A percentile compares a stretch with the other conserved stretches of the same genome.
Evolutionary conservation across 495 filamentous ascomycete species (phyloP).

Genomic region (Aspergillus hancockii): DNA sequence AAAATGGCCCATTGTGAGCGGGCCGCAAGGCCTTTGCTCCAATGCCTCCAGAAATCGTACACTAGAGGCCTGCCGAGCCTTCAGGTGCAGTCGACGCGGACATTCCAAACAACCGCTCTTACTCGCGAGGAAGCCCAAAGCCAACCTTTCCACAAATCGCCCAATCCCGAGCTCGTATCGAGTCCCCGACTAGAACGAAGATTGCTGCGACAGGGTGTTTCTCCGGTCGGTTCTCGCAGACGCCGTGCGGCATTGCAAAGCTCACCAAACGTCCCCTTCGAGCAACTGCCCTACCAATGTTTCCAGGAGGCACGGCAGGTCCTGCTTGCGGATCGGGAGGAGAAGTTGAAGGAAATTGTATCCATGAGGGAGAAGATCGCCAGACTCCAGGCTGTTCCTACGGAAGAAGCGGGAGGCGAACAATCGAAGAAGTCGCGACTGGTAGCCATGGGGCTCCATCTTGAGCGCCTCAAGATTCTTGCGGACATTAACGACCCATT

Average conservation of each 20-base stretch:
- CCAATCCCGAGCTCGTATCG: slow-evolving; percentile 52
- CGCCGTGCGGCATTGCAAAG: slow-evolving; percentile 74
- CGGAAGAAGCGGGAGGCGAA: slow-evolving; percentile 61
- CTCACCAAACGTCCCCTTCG: slow-evolving; percentile 76
- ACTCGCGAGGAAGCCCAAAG: slow-evolving; percentile 41
- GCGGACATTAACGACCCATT: slow-evolving; percentile 95
- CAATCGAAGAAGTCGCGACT: slow-evolving; percentile 63
- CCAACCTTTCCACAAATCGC: slow-evolving; percentile 40
- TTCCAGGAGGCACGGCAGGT: slow-evolving; percentile 94
- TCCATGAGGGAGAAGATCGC: slow-evolving; percentile 59
- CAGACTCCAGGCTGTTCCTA: slow-evolving; percentile 57
- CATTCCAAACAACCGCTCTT: slow-evolving; percentile 40
- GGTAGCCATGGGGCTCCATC: slow-evolving; percentile 65
- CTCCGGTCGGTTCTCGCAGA: slow-evolving; percentile 77
- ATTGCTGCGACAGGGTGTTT: slow-evolving; percentile 57
- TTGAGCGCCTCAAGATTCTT: slow-evolving; percentile 82
- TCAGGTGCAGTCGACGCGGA: slow-evolving; percentile 36
- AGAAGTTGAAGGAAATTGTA: slow-evolving; percentile 73
- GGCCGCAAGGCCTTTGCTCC: slow-evolving; percentile 65
- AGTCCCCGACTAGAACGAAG: slow-evolving; percentile 59
- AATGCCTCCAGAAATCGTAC: slow-evolving; percentile 58
- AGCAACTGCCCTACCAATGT: slow-evolving; percentile 90
- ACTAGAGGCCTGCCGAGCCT: slow-evolving; percentile 32
- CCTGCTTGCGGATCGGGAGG: slow-evolving; percentile 72
- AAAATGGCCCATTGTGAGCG: slow-evolving; percentile 70